Conservation (phyloP, 352 stramenopile species). For the Peronospora farinosa region DNA sequence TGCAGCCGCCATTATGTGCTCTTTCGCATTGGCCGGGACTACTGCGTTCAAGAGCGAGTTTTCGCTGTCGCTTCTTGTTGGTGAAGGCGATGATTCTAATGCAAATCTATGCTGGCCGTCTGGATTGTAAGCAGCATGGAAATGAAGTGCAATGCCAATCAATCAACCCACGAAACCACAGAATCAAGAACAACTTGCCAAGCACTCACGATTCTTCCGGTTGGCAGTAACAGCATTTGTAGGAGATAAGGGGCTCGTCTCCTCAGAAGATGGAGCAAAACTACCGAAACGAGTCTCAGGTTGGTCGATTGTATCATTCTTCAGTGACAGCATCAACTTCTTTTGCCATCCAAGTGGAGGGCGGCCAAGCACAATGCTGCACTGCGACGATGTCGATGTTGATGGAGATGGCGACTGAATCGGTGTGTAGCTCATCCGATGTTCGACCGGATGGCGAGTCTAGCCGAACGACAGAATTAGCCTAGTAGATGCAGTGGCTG, state of each 20-base stretch:
- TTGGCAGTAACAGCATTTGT: background rate
- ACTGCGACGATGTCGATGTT: slow-evolving; percentile 35
- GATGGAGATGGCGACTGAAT: slow-evolving; percentile 23
- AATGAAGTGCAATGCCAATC: background rate
- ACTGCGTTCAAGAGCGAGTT: slow-evolving; percentile 9
- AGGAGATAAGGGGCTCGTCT: background rate
- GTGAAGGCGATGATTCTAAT: slow-evolving; percentile 3
- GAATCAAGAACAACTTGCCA: background rate
- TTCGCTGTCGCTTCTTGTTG: slow-evolving; percentile 11
- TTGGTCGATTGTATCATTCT: slow-evolving; percentile 3
- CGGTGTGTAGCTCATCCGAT: slow-evolving; percentile 2
- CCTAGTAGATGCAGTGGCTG: slow-evolving; percentile 1
- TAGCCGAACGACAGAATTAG: slow-evolving; percentile 5
- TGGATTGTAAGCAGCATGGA: slow-evolving; percentile 1
- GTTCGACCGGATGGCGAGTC: slow-evolving; percentile 1
- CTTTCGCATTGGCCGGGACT: slow-evolving; percentile 27
- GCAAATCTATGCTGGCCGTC: background rate
- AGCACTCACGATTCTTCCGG: slow-evolving; percentile 9
- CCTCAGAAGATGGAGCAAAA: background rate
- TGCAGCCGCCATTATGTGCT: slow-evolving; percentile 25
- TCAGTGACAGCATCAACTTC: slow-evolving; percentile 21
- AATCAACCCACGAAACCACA: background rate
- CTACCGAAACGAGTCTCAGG: slow-evolving; percentile 1
- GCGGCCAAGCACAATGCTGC: slow-evolving; percentile 30
- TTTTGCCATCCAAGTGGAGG: slow-evolving; percentile 43